These are phyloP conservation scores for Cyclospora cayetanensis DNA, from an alignment of 169 alveolate genomes.

Conservation along the genomic window DNA sequence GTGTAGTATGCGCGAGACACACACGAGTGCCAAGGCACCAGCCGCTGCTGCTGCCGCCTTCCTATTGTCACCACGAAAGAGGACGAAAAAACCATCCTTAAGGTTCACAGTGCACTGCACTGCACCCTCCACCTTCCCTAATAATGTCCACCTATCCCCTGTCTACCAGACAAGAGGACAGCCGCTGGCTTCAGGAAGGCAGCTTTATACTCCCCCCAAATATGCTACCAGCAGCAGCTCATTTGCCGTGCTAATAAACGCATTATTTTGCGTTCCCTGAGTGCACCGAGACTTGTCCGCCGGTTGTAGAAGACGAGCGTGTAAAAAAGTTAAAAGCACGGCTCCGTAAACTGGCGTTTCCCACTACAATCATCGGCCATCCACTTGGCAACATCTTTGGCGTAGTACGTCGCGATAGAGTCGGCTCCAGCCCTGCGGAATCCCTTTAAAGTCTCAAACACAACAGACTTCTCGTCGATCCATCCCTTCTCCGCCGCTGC, in stretches of 20 bases:
- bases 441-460: slow-evolving; percentile 84
- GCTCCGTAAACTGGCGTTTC: slow-evolving; percentile 54
- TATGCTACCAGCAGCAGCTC: too few relatives aligned
- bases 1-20: neutral
- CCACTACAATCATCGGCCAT: slow-evolving; percentile 74
- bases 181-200: too few relatives aligned
- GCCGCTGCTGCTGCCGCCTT: neutral
- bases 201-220: too few relatives aligned
- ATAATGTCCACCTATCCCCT: too few relatives aligned
- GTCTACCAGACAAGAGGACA: too few relatives aligned
- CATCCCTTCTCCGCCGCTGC: slow-evolving; percentile 83
- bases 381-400: slow-evolving; percentile 81
- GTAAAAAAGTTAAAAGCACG: slow-evolving; percentile 18
- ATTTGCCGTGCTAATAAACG: too few relatives aligned
- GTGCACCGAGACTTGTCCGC: too few relatives aligned
- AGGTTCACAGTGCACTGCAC: slow-evolving; percentile 19
- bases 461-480: slow-evolving; percentile 84
- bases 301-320: too few relatives aligned
- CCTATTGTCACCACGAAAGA: neutral
- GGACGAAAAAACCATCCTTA: neutral
- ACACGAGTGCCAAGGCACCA: neutral
- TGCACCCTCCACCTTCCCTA: too few relatives aligned
- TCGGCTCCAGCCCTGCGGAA: slow-evolving; percentile 91
- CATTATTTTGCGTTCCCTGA: too few relatives aligned
- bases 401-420: slow-evolving; percentile 87